Conservation (phyloP, 1,284 basidiomycete genomes). For the Cutaneotrichosporon cavernicola region DNA sequence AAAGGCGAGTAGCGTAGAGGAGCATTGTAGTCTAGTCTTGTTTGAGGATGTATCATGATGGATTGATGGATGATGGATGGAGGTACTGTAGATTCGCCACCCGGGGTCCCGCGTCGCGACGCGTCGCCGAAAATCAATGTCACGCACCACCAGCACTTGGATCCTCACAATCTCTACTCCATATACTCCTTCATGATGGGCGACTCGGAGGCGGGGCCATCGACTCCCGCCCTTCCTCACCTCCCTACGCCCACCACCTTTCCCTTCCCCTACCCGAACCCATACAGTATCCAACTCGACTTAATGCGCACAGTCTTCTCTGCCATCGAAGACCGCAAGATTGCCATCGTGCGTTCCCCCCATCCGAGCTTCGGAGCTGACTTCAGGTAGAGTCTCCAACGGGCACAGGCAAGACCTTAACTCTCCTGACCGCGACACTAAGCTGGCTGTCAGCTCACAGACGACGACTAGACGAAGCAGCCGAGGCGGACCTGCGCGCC, state of each 20-base stretch:
- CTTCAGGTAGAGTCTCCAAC: slow-evolving; percentile 72
- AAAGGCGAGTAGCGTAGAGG: slow-evolving; percentile 53
- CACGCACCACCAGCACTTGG: slow-evolving; percentile 1
- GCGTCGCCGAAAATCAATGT: slow-evolving; percentile 16
- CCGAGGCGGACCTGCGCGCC: slow-evolving; percentile 34
- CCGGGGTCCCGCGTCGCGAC: slow-evolving; percentile 15
- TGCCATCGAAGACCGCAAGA: slow-evolving; percentile 68
- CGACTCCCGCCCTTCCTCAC: slow-evolving; percentile 11
- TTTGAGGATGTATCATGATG: slow-evolving; percentile 8
- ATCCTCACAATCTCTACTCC: not conserved
- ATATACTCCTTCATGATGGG: not conserved
- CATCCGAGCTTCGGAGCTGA: slow-evolving; percentile 3
- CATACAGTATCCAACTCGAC: slow-evolving; percentile 83
- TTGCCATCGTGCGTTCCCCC: slow-evolving; percentile 62
- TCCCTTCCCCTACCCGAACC: slow-evolving; percentile 74
- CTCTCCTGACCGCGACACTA: slow-evolving; percentile 72
- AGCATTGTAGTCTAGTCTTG: slow-evolving; percentile 45
- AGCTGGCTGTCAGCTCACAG: slow-evolving; percentile 67
- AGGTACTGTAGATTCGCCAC: slow-evolving; percentile 5
- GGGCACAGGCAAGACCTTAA: slow-evolving; percentile 87
- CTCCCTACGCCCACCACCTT: slow-evolving; percentile 65
- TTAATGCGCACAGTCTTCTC: slow-evolving; percentile 85
- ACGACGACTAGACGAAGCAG: slow-evolving; percentile 33
- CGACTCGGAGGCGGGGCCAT: not conserved
- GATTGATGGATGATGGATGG: too few species aligned